A percentile compares a stretch with the other conserved stretches of the same genome.
Evolutionary conservation across 108 stramenopile species (phyloP).

Genomic region (Pseudonitzschia multiseries): DNA sequence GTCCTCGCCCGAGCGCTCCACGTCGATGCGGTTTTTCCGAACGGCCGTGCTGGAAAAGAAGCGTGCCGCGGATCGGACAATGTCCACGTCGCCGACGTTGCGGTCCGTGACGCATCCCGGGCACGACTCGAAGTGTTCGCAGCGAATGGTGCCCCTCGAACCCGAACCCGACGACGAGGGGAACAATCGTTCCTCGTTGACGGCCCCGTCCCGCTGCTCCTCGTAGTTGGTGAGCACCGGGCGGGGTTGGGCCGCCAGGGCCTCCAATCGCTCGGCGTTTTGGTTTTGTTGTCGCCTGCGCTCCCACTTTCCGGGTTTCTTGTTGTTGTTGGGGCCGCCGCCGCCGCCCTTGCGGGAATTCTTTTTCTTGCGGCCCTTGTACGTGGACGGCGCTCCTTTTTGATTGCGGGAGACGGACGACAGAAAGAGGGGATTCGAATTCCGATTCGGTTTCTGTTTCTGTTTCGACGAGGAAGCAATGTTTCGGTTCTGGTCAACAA

Average conservation of each 20-base stretch:
- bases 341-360: neutral
- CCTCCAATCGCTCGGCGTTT: slow-evolving; percentile 6
- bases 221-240: slow-evolving; percentile 40
- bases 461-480: too few relatives aligned
- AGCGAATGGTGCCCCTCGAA: slow-evolving; percentile 31
- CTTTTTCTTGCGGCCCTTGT: slow-evolving; percentile 17
- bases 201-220: slow-evolving; percentile 26
- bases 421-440: neutral
- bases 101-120: slow-evolving; percentile 66
- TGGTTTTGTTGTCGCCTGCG: neutral
- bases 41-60: slow-evolving; percentile 76
- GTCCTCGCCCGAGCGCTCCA: slow-evolving; percentile 25
- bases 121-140: slow-evolving; percentile 75
- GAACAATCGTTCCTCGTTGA: slow-evolving; percentile 29
- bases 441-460: too few relatives aligned
- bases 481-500: too few relatives aligned
- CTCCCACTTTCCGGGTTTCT: neutral
- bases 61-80: slow-evolving; percentile 64
- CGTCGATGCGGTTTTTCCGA: slow-evolving; percentile 50
- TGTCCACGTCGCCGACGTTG: slow-evolving; percentile 48
- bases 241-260: slow-evolving; percentile 18
- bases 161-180: too few relatives aligned
- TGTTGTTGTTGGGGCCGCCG: slow-evolving; percentile 3
- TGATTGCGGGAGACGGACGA: slow-evolving; percentile 4
- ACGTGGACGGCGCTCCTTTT: neutral